A percentile compares a stretch with the other conserved stretches of the same genome.
Conservation (phyloP, 352 stramenopile species). For the Phytophthora syringae region DNA sequence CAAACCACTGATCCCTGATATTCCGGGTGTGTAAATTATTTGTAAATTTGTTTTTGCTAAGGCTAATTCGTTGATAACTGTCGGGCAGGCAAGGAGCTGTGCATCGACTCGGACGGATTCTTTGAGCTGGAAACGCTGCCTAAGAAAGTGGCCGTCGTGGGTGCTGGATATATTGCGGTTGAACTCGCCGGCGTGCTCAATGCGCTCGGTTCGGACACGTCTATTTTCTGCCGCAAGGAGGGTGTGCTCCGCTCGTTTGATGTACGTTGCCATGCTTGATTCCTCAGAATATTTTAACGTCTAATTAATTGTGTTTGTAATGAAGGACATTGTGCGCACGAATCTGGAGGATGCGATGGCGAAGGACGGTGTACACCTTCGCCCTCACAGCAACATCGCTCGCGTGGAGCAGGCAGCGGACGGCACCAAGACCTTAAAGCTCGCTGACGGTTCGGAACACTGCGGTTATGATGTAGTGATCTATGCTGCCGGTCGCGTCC, state of each 20-base stretch:
- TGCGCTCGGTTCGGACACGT: conserved; percentile 91
- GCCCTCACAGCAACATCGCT: conserved; percentile 52
- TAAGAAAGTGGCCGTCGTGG: conserved; percentile 95
- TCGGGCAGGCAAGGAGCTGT: conserved; percentile 84
- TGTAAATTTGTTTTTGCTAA: neutral
- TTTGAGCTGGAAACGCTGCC: conserved; percentile 96
- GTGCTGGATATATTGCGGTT: conserved; percentile 98
- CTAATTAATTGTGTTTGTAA: neutral
- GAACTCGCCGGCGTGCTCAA: conserved; percentile 97
- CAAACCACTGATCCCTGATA: conserved; percentile 61
- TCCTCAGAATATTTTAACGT: neutral
- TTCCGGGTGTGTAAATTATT: conserved; percentile 41
- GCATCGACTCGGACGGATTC: conserved; percentile 97
- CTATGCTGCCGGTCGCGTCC: conserved; percentile 77
- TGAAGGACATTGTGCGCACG: conserved; percentile 50
- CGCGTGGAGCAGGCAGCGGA: conserved; percentile 47
- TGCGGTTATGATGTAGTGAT: conserved; percentile 86
- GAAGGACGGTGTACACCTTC: conserved; percentile 60
- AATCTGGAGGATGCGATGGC: conserved; percentile 66
- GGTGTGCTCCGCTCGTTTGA: conserved; percentile 91
- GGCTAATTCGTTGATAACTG: neutral
- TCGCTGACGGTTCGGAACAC: conserved; percentile 48
- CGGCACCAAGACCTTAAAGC: conserved; percentile 63
- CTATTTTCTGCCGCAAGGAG: conserved; percentile 89
- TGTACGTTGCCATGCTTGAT: conserved; percentile 33